A percentile compares a stretch with the other conserved stretches of the same genome.
Conservation (phyloP, 495 filamentous ascomycete genomes). For the Poronia punctata region DNA sequence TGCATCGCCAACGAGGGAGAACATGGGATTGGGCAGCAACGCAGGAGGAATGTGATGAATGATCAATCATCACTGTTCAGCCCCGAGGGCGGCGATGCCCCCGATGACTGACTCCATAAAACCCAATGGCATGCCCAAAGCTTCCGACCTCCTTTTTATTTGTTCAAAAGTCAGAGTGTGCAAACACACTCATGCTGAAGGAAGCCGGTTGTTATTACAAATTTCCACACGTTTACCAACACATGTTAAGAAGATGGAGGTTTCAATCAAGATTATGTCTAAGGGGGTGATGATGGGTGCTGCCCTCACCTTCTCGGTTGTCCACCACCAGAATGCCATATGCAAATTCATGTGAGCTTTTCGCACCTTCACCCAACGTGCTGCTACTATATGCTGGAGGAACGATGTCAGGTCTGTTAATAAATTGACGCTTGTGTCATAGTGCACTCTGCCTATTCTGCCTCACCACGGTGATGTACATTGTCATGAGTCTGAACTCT, state of each 20-base stretch:
- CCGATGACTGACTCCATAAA: too few relatives aligned
- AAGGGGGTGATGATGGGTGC: slow-evolving; percentile 28
- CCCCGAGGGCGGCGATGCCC: background rate
- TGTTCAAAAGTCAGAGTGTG: too few relatives aligned
- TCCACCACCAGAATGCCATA: slow-evolving; percentile 14
- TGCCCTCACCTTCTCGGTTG: slow-evolving; percentile 24
- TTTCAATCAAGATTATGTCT: slow-evolving; percentile 19
- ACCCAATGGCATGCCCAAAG: too few relatives aligned
- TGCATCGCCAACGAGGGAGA: too few relatives aligned
- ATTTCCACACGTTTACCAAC: background rate
- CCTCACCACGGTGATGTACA: slow-evolving; percentile 11
- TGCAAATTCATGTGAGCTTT: slow-evolving; percentile 26
- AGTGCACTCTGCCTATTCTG: slow-evolving; percentile 22
- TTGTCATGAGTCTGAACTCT: background rate
- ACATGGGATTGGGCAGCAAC: slow-evolving; percentile 9
- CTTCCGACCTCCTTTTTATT: too few relatives aligned
- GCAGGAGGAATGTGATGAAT: slow-evolving; percentile 1
- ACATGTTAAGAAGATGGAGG: background rate
- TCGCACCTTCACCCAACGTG: background rate
- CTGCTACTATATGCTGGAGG: background rate
- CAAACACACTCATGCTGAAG: background rate
- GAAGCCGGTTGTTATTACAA: background rate
- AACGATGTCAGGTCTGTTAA: too few relatives aligned
- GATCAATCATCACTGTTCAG: background rate
- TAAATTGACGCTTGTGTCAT: slow-evolving; percentile 9